A percentile compares a stretch with the other conserved stretches of the same genome.
Evolutionary conservation across 2,329 filamentous ascomycete species (phyloP).

Genomic region (Claviceps arundinis): DNA sequence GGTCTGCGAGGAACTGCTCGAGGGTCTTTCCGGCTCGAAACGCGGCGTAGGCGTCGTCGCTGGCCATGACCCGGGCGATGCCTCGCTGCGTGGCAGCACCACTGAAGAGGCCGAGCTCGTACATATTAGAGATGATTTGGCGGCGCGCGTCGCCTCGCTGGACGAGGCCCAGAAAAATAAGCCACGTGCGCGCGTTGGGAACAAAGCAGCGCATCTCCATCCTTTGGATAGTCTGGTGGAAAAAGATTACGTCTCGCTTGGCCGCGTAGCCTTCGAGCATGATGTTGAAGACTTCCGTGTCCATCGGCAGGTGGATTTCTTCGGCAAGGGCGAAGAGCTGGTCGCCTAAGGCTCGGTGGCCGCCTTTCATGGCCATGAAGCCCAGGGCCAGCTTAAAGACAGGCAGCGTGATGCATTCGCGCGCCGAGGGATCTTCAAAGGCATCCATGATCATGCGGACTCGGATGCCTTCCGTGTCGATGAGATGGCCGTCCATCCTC

Average conservation of each 20-base stretch:
- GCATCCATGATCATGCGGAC: constrained; percentile 24
- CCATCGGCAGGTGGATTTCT: constrained; percentile 25
- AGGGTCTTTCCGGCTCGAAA: constrained; percentile 22
- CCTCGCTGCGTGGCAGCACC: constrained; percentile 21
- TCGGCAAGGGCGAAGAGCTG: constrained; percentile 25
- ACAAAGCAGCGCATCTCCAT: constrained; percentile 27
- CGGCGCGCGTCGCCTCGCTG: constrained; percentile 42
- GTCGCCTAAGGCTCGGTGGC: constrained; percentile 20
- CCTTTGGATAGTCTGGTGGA: constrained; percentile 24
- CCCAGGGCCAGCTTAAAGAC: constrained; percentile 31
- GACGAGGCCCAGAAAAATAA: constrained; percentile 37
- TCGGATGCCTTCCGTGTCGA: constrained; percentile 25
- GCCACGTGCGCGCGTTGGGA: constrained; percentile 34
- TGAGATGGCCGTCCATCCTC: constrained; percentile 13
- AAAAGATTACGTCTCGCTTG: constrained; percentile 26
- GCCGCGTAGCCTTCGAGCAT: constrained; percentile 28
- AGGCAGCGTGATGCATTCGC: constrained; percentile 22
- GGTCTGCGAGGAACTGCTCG: constrained; percentile 24
- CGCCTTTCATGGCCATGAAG: constrained; percentile 24
- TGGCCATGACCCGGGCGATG: constrained; percentile 30
- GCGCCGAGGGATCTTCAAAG: constrained; percentile 24
- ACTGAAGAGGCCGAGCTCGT: constrained; percentile 28
- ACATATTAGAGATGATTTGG: constrained; percentile 33
- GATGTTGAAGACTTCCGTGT: constrained; percentile 35
- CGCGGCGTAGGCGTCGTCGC: constrained; percentile 28